Evolutionary conservation across 768 basidiomycete genomes (phyloP), one percentile per base, ranked within the genome.

Genomic region (Pleurotus cornucopiae): DNA sequence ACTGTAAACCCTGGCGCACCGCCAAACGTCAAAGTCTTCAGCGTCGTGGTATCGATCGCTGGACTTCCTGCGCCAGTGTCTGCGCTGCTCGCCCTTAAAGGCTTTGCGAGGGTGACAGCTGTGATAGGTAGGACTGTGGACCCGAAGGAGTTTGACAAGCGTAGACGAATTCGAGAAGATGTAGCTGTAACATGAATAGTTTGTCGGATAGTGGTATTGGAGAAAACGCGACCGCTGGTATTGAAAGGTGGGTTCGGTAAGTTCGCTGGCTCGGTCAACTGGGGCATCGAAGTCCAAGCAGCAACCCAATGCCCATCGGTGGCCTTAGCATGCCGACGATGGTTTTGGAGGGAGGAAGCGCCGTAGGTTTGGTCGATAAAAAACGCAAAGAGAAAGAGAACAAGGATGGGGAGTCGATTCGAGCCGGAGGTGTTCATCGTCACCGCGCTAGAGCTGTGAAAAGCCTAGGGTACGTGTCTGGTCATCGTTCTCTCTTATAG

Each of bases 91-190:
- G 20, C 12, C 38, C 68, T 66, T 0, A 62, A 49, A 4, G 79
- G 77, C 2, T 75, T 63, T 0, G 76, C 76, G 46, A 80, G 63
- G 37, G 73, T 75, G 4, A 70, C 76, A 2, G 72, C 71, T n/a
- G 74, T 76, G 54, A 80, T 77, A 39, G 71, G 69, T 12, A 80
- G 66, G 53, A 72, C 66, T 30, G 69, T 72, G 1, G 64, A 62
- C 3, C 78, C 78, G 56, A 82, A 82, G 12, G 68, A 73, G 62
- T 82, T 82, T 49, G 77, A 79, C 53, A 82, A 67, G 26, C 74
- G 72, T 16, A 82, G 47, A 23, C 78, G 75, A 57, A 80, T 73
- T 21, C 69, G 66, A 6, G 66, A 57, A 13, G 70, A 73, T 18
- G 69, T 73, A 49, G 75, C 62, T 5, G 76, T 71, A 57, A 75